Evolutionary conservation across 768 basidiomycete genomes (phyloP).

Genomic region (Lanmaoa pseudosensibilis): DNA sequence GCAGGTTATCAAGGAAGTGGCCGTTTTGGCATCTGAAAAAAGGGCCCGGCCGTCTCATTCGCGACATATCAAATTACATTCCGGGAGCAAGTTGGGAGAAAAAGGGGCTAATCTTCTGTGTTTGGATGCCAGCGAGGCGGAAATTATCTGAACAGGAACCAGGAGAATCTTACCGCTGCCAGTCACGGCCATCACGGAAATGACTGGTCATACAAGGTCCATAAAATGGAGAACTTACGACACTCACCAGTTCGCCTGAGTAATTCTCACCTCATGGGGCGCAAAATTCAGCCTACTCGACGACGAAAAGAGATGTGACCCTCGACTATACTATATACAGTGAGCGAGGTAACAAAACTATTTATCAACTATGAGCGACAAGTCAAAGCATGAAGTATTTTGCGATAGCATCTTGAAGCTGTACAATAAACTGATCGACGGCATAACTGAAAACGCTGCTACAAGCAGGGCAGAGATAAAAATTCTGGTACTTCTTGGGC

Average conservation of each 20-base stretch:
- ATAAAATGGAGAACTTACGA: neutral
- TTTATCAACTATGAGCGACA: neutral
- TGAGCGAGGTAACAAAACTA: neutral
- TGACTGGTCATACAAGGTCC: neutral
- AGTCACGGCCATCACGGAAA: too few species aligned
- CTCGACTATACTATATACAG: neutral
- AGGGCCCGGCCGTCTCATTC: too few species aligned
- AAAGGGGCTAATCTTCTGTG: neutral
- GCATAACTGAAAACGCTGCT: neutral
- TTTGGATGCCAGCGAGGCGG: neutral
- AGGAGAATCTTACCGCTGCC: too few species aligned
- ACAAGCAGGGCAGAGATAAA: neutral
- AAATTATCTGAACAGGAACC: too few species aligned
- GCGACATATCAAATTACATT: neutral
- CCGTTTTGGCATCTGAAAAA: neutral
- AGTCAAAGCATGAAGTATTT: constrained; percentile 19
- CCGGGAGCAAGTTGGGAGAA: neutral
- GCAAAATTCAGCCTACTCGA: too few species aligned
- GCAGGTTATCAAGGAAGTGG: neutral
- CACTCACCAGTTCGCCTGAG: neutral
- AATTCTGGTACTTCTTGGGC: neutral
- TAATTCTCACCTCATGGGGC: neutral
- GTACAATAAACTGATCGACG: neutral
- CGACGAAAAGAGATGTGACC: too few species aligned
- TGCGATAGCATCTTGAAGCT: constrained; percentile 11